Evolutionary conservation across 163 green algal species (phyloP), one percentile per base, ranked within the genome.

Genomic region (Scenedesmus sp.): DNA sequence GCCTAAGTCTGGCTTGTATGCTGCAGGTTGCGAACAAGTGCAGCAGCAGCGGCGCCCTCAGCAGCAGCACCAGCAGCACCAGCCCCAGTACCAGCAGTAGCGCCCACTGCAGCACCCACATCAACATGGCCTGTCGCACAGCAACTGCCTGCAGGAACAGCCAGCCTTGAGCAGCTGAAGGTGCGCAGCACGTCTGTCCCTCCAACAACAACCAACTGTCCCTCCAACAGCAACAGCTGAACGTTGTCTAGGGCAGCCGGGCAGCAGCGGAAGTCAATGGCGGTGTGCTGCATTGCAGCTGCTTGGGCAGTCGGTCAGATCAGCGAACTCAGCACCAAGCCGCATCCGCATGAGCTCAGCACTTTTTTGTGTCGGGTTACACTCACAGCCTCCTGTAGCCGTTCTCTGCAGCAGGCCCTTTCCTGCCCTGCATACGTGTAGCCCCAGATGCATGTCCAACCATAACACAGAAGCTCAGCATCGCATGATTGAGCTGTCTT

Each of bases 141-240:
- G 43, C 80, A 30, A 18, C 80, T 46, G 20, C 80, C 44, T 70
- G 46, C 80, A 86, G 80, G 44, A 46, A 16, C 73, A 51, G 73
- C 73, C 33, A 51, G 73, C 73, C 73, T 82, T 44, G 65, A 76
- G 7, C 65, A 76, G 65, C 26, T 76, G 30, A 76, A 76, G 65
- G 30, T 76, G 30, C 0, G 65, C n/a, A n/a, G n/a, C n/a, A n/a
- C n/a, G n/a, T n/a, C n/a, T n/a, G n/a, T n/a, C n/a, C n/a, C n/a
- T n/a, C n/a, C n/a, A n/a, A n/a, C n/a, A n/a, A n/a, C n/a, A n/a
- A n/a, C n/a, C n/a, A n/a, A 53, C 46, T 53, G 46, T 53, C n/a
- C n/a, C 10, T 16, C 46, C 46, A 16, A 16, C 13, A 61, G 51
- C 51, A 61, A 16, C 51, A 22, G 7, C 7, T 22, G 22, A 13